Percentiles rank a stretch among this genome's conserved stretches.
Conservation (phyloP, 1,139 yeast species). For the Saccharomyces hybrid region DNA sequence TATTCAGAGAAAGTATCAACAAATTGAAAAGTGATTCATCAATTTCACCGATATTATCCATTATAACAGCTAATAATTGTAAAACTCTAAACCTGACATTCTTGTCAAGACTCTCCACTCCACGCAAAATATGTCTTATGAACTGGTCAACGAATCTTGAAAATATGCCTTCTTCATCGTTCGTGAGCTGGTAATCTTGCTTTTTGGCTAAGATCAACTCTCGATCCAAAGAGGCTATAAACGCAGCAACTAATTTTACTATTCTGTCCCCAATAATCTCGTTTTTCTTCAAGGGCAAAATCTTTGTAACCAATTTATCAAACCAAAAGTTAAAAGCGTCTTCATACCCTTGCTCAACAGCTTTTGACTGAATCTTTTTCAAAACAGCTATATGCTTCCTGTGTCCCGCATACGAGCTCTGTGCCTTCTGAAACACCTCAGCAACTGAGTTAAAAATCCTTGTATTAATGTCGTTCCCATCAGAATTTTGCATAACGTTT, state of each 20-base stretch:
- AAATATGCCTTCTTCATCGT: constrained; percentile 38
- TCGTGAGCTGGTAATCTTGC: constrained; percentile 29
- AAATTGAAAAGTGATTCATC: constrained; percentile 65
- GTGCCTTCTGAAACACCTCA: constrained; percentile 77
- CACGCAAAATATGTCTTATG: constrained; percentile 61
- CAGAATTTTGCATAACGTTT: neutral
- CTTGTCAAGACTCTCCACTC: constrained; percentile 68
- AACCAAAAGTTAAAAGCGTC: constrained; percentile 56
- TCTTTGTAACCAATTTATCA: constrained; percentile 53
- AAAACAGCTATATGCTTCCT: constrained; percentile 62
- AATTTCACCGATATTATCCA: constrained; percentile 68
- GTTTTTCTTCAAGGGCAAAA: constrained; percentile 60
- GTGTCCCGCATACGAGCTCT: constrained; percentile 64
- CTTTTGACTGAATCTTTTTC: constrained; percentile 51
- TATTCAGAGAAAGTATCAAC: constrained; percentile 52
- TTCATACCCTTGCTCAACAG: constrained; percentile 45
- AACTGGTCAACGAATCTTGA: constrained; percentile 52
- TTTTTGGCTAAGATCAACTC: constrained; percentile 35
- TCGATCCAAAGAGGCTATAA: constrained; percentile 38
- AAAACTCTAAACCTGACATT: constrained; percentile 75
- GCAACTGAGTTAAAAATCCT: constrained; percentile 45
- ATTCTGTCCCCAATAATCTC: constrained; percentile 73
- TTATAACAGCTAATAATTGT: constrained; percentile 66
- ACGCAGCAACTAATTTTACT: constrained; percentile 64
- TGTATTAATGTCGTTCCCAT: constrained; percentile 21